Conservation (phyloP, 164 flowering plant genomes). For the Echeveria elegans region DNA sequence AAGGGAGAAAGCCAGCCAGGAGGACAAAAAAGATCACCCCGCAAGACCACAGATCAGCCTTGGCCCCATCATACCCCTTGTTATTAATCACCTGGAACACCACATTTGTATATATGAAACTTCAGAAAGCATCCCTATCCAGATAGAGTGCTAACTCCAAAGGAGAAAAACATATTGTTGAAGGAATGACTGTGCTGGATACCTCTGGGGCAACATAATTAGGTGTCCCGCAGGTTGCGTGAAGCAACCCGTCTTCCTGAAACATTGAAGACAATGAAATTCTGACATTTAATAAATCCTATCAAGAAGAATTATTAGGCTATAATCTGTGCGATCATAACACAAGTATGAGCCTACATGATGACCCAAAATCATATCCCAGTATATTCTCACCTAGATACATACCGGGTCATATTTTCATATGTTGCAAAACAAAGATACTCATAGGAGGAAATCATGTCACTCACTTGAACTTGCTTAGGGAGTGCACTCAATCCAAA, state of each 20-base stretch:
- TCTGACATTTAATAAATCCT: neutral
- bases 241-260: neutral
- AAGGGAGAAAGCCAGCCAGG: conserved; percentile 94
- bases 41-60: conserved; percentile 97
- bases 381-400: neutral
- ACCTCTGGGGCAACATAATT: conserved; percentile 99
- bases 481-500: conserved; percentile 97
- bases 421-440: neutral
- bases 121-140: neutral
- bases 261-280: neutral
- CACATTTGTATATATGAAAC: neutral
- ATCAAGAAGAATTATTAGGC: neutral
- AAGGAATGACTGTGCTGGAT: conserved; percentile 6
- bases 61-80: conserved; percentile 96
- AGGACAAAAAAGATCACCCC: conserved; percentile 92
- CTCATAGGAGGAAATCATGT: neutral
- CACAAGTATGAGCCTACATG: neutral
- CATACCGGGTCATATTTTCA: neutral
- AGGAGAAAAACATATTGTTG: no score
- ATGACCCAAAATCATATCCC: neutral
- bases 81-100: conserved; percentile 58
- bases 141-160: no score
- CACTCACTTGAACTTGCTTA: conserved; percentile 93
- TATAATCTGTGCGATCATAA: neutral
- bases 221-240: neutral